Evolutionary conservation across 306 rosid species (phyloP), one percentile per base, ranked within the genome.

Genomic region (Glycine tomentella): DNA sequence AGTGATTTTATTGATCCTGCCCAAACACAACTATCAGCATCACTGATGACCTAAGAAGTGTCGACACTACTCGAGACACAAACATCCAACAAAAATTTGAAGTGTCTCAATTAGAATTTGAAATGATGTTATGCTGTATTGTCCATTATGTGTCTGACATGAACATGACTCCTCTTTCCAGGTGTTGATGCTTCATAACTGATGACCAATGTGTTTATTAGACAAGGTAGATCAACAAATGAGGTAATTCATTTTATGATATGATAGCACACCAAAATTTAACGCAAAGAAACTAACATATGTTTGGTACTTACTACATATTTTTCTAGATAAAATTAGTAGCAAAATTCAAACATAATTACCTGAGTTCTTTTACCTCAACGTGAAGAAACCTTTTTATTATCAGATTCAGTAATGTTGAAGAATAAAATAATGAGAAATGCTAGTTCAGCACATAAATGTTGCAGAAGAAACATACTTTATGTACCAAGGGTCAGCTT

Each of bases 1-100:
- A 15, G 58, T 20, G 76, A 9, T 77, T 69, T 83, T 76, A 84
- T 66, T 73, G 82, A 83, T 84, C 91, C 95, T 89, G 92, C 74
- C 75, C 88, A 82, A 66, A 81, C 49, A 83, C 64, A 69, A 82
- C 11, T 6, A 80, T 59, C 74, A 77, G 44, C 17, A 46, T 31
- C 76, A 72, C 55, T 56, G 53, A 48, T 70, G 52, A 48, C 44
- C 25, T 25, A 20, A 51, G 31, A 46, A 55, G 80, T 38, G 50
- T 8, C 48, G 56, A 14, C 15, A 68, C 68, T 61, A 78, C 66
- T 34, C 33, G 53, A 12, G 53, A 36, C 6, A n/a, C n/a, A 38
- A 38, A 38, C 44, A 38, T 34, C 67, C 40, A 25, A 61, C 7
- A 61, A 79, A n/a, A 56, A 61, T 61, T 31, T 44, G 34, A 56